Evolutionary conservation across 169 alveolate genomes (phyloP).

Genomic region (Eimeria sp.): DNA sequence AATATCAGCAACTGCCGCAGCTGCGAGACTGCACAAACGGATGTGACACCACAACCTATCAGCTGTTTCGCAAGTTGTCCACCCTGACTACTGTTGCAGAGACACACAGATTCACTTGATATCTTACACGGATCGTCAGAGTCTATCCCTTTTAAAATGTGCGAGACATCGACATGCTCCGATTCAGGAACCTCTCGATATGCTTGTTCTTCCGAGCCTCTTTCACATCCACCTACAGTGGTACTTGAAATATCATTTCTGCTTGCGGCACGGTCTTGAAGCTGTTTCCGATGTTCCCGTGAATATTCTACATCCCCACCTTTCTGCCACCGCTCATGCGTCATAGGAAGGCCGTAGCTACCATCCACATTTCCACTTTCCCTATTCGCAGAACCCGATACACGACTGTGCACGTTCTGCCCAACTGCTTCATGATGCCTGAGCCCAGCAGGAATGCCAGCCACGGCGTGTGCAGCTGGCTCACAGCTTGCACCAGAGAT

Average conservation of each 20-base stretch:
- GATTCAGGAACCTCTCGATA: background rate
- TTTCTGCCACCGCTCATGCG: conserved; percentile 9
- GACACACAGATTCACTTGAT: background rate
- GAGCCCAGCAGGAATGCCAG: background rate
- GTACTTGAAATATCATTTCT: background rate
- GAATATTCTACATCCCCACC: background rate
- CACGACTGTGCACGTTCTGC: background rate
- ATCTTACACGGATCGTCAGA: conserved; percentile 50
- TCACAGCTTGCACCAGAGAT: background rate
- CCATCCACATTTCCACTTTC: background rate
- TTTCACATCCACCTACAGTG: background rate
- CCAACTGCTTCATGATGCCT: background rate
- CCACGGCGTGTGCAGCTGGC: background rate
- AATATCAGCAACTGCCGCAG: conserved; percentile 31
- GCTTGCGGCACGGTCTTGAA: background rate
- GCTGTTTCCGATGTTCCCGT: background rate
- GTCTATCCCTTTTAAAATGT: background rate
- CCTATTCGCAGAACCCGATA: background rate
- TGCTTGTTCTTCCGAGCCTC: background rate
- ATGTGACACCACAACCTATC: background rate
- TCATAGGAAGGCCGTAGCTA: background rate
- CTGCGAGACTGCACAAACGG: conserved; percentile 32
- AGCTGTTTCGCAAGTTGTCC: background rate
- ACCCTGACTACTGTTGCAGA: background rate
- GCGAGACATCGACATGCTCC: background rate